Evolutionary conservation across 306 rosid genomes (phyloP).

Genomic region (Pyrus communis): DNA sequence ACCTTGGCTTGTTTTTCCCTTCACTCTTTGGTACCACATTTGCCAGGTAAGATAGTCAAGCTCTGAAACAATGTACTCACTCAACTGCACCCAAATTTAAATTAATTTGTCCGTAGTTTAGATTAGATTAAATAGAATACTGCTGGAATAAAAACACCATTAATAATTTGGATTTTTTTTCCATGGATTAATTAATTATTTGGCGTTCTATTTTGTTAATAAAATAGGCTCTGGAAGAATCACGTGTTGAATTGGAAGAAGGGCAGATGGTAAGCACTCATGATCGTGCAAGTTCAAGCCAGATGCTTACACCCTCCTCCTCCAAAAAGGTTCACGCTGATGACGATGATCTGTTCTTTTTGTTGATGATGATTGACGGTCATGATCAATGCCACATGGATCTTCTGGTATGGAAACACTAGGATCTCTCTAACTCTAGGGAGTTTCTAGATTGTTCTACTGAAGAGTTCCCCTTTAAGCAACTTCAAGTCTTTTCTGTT

Average conservation of each 20-base stretch:
- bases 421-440: not conserved
- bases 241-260: not conserved
- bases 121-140: not conserved
- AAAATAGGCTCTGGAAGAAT: not conserved
- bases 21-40: not conserved
- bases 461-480: conserved; percentile 11
- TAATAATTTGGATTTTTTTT: not conserved
- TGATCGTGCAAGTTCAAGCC: not conserved
- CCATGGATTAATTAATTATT: not conserved
- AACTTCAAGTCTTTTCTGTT: conserved; percentile 7
- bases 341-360: not conserved
- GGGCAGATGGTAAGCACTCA: not conserved
- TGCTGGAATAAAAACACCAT: not conserved
- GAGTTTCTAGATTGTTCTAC: not conserved
- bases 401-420: not conserved
- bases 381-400: not conserved
- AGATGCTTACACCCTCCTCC: not conserved
- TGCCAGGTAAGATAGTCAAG: not conserved
- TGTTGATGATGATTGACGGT: not conserved
- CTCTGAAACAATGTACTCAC: no score
- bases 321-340: not conserved
- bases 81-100: no score
- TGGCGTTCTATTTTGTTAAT: not conserved
- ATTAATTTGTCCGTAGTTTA: no score
- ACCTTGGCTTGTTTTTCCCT: not conserved